Conservation (phyloP, 1,139 yeast genomes). For the Protomyces lactucae-debilis region DNA sequence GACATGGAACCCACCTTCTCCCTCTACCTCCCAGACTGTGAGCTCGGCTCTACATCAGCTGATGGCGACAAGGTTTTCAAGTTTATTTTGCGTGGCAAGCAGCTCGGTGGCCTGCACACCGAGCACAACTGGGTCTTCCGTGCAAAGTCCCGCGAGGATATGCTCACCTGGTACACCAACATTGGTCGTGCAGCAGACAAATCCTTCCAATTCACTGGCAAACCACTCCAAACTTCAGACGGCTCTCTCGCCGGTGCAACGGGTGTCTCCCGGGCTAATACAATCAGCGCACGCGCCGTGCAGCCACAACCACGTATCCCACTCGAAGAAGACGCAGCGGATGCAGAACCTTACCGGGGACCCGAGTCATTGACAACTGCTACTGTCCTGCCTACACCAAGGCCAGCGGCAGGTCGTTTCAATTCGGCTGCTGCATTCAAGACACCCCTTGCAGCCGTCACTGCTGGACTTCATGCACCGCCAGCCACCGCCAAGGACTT, state of each 20-base stretch:
- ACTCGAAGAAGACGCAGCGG: slow-evolving; percentile 14
- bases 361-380: slow-evolving; percentile 4
- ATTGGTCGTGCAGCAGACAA: slow-evolving; percentile 42
- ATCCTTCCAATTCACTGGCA: slow-evolving; percentile 6
- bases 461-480: slow-evolving; percentile 13
- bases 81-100: slow-evolving; percentile 72
- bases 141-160: slow-evolving; percentile 67
- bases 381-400: background rate
- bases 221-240: background rate
- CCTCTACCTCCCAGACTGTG: slow-evolving; percentile 71
- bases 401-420: slow-evolving; percentile 24
- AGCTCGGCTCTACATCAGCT: slow-evolving; percentile 73
- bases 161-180: slow-evolving; percentile 83
- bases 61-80: slow-evolving; percentile 61
- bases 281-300: background rate
- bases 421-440: slow-evolving; percentile 8
- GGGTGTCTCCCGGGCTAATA: background rate
- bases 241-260: background rate
- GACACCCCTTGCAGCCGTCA: slow-evolving; percentile 10
- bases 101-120: slow-evolving; percentile 50
- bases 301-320: background rate
- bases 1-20: slow-evolving; percentile 89
- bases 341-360: slow-evolving; percentile 16
- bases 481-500: background rate
- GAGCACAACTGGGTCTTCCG: slow-evolving; percentile 93